phyloP scores from a whole-genome alignment of 73 alveolate species.

The Uronychia setigera region DNA sequence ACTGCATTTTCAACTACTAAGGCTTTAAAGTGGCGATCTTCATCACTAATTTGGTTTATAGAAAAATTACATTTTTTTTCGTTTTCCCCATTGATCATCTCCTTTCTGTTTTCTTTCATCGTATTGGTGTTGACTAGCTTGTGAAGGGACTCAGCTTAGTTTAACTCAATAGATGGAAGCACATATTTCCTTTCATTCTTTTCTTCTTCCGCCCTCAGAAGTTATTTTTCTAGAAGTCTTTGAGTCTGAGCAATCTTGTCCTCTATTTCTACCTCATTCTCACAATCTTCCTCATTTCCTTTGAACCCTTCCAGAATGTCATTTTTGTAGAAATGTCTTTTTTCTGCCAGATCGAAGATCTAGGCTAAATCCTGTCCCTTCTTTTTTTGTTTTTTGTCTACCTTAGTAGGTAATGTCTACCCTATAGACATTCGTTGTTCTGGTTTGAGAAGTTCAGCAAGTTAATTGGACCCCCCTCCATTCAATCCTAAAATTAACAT shows the following conservation, averaged over 20 bases:
- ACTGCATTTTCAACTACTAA: neutral
- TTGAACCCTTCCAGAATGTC: neutral
- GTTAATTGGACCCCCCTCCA: neutral
- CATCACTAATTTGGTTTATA: neutral
- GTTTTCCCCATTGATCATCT: neutral
- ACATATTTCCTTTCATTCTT: neutral
- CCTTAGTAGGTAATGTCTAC: neutral
- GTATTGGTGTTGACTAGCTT: neutral
- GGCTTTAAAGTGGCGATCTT: neutral
- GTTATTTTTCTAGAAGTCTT: neutral
- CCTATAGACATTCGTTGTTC: neutral
- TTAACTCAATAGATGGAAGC: neutral
- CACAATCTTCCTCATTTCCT: neutral
- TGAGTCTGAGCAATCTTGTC: no score
- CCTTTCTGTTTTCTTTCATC: neutral
- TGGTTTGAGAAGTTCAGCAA: neutral
- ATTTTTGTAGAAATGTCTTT: neutral
- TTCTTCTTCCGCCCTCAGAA: neutral
- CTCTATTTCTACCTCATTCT: neutral
- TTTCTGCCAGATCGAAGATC: neutral
- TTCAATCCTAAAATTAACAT: neutral
- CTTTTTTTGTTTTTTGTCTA: neutral
- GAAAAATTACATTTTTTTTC: neutral
- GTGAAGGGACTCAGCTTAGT: neutral
- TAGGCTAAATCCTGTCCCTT: neutral